phyloP scores from a whole-genome alignment of 2,329 filamentous ascomycete species.

The Verticillium albo-atrum region DNA sequence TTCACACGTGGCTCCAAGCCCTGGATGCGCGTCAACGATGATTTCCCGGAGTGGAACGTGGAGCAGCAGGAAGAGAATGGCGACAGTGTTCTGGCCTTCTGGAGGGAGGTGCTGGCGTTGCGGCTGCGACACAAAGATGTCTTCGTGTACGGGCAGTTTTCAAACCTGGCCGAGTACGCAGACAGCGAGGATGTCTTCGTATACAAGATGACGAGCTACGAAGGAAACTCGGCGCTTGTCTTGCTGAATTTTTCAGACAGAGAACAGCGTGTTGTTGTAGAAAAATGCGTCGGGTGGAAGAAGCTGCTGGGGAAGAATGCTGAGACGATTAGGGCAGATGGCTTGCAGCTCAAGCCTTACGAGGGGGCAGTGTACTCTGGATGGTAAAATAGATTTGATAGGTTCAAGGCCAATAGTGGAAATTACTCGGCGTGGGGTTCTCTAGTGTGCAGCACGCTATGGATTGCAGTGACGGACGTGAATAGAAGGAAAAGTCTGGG shows the following conservation, averaged over 20 bases:
- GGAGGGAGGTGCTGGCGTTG: constrained; percentile 11
- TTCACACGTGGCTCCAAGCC: constrained; percentile 13
- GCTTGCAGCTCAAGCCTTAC: background rate
- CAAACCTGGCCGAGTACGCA: background rate
- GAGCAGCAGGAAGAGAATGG: constrained; percentile 5
- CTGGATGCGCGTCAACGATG: constrained; percentile 22
- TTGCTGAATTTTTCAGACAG: constrained; percentile 13
- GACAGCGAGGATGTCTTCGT: constrained; percentile 14
- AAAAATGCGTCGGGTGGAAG: background rate
- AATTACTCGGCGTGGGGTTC: no score
- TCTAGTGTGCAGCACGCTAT: no score
- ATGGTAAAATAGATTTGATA: background rate
- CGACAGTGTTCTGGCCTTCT: constrained; percentile 14
- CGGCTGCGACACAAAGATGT: constrained; percentile 13
- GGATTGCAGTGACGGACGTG: no score
- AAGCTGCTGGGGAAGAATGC: constrained; percentile 1
- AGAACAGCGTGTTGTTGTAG: background rate
- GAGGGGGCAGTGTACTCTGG: background rate
- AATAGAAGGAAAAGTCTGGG: background rate
- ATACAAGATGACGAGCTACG: constrained; percentile 15
- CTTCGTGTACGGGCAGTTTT: constrained; percentile 16
- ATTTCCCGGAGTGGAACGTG: constrained; percentile 16
- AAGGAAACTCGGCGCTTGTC: constrained; percentile 11
- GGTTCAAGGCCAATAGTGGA: no score
- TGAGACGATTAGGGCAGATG: background rate